Conservation (phyloP, 2,329 filamentous ascomycete genomes). For the Catunica adiposa region DNA sequence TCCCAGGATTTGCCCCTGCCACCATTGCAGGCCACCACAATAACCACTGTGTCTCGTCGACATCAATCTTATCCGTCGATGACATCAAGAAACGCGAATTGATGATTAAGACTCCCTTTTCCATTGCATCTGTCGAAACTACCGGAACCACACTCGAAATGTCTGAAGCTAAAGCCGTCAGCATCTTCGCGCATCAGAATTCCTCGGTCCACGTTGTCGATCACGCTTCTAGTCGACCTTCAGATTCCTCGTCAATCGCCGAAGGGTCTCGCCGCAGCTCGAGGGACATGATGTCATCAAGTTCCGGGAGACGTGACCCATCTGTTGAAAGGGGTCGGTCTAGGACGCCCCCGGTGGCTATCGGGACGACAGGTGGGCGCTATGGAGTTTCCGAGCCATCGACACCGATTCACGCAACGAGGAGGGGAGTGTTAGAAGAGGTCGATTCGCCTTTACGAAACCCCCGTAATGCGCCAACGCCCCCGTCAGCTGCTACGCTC, state of each 20-base stretch:
- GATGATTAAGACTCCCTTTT: constrained; percentile 34
- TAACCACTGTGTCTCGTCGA: neutral
- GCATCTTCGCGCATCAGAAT: constrained; percentile 47
- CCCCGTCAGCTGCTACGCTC: constrained; percentile 22
- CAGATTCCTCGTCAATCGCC: constrained; percentile 26
- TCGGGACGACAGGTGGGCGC: neutral
- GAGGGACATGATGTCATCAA: constrained; percentile 1
- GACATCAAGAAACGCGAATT: constrained; percentile 10
- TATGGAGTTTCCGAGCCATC: neutral
- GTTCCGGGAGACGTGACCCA: neutral
- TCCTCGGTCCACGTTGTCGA: constrained; percentile 45
- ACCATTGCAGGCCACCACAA: neutral
- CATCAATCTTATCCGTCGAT: constrained; percentile 3
- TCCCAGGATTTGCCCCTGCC: constrained; percentile 9
- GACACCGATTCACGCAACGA: constrained; percentile 20
- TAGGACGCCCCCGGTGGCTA: neutral
- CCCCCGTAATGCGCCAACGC: constrained; percentile 40
- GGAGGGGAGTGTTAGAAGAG: constrained; percentile 35
- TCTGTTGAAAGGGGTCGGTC: constrained; percentile 6
- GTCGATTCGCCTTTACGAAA: constrained; percentile 47
- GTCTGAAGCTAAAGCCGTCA: constrained; percentile 45
- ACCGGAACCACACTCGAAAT: constrained; percentile 44
- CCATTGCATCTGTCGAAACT: constrained; percentile 44
- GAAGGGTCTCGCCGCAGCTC: constrained; percentile 14
- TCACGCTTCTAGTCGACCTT: constrained; percentile 32